Evolutionary conservation across 192 early-diverging fungal genomes (phyloP).

Genomic region (Backusella liffmaniae): DNA sequence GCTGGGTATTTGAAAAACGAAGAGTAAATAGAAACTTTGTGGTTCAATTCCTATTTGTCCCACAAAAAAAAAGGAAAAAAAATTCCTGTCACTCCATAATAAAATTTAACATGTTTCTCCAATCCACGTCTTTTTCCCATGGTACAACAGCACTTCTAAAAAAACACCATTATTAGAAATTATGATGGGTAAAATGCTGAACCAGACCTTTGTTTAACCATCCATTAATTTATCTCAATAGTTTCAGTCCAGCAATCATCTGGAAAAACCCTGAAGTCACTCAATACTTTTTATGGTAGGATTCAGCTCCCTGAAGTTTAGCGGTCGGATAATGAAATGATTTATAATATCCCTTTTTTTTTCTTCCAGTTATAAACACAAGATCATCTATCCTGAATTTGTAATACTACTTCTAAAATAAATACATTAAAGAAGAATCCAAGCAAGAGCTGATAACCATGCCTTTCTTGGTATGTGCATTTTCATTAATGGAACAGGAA

Average conservation of each 20-base stretch:
- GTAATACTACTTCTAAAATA: background rate
- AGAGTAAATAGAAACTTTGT: background rate
- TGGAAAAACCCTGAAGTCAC: constrained; percentile 1
- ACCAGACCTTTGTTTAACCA: background rate
- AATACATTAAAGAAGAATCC: background rate
- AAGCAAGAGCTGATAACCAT: background rate
- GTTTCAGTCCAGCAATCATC: background rate
- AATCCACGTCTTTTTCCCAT: background rate
- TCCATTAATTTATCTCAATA: background rate
- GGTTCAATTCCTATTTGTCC: background rate
- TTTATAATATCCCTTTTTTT: background rate
- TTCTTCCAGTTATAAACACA: background rate
- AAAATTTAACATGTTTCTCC: constrained; percentile 1
- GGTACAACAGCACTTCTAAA: background rate
- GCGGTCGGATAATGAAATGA: background rate
- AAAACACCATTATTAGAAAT: background rate
- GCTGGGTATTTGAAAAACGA: background rate
- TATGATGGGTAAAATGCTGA: constrained; percentile 5
- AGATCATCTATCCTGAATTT: background rate
- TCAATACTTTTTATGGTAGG: background rate
- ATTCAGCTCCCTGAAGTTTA: background rate
- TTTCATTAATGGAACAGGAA: background rate
- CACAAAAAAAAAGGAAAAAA: background rate
- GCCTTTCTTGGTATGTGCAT: background rate
- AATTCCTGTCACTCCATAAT: background rate